Conservation (phyloP, 352 stramenopile genomes). For the Globisporangium ultimum region DNA sequence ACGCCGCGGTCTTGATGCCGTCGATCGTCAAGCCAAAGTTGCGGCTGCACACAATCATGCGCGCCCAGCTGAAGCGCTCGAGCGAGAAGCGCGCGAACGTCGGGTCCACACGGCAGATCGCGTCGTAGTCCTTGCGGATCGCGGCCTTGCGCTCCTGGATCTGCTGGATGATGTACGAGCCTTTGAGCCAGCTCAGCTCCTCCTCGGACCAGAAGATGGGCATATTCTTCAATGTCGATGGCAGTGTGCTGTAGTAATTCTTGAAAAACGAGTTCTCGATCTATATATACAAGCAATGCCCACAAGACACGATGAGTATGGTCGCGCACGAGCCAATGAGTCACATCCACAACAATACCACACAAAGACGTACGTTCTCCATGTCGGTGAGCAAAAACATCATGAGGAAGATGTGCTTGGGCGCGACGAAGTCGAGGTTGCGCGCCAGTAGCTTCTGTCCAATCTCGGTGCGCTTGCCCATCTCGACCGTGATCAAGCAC, state of each 20-base stretch:
- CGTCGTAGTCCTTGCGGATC: constrained; percentile 97
- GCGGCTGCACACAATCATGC: constrained; percentile 98
- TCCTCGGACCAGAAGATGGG: constrained; percentile 98
- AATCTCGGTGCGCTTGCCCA: constrained; percentile 97
- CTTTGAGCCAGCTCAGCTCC: constrained; percentile 91
- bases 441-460: constrained; percentile 90
- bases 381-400: constrained; percentile 98
- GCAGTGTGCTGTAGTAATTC: constrained; percentile 98
- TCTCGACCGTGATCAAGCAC: constrained; percentile 99
- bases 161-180: constrained; percentile 91
- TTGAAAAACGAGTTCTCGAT: constrained; percentile 81
- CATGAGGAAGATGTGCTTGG: constrained; percentile 99
- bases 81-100: constrained; percentile 92
- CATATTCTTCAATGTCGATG: constrained; percentile 95
- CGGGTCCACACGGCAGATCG: constrained; percentile 92
- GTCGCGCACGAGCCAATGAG: neutral
- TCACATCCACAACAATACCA: neutral
- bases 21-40: constrained; percentile 99
- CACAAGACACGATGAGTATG: neutral
- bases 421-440: constrained; percentile 95
- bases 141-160: constrained; percentile 95
- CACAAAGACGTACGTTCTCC: constrained; percentile 62
- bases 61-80: constrained; percentile 97
- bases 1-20: constrained; percentile 94
- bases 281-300: constrained; percentile 17